These are phyloP conservation scores for Citrus australasica DNA, from an alignment of 345 rosid species.

Conservation along the genomic window DNA sequence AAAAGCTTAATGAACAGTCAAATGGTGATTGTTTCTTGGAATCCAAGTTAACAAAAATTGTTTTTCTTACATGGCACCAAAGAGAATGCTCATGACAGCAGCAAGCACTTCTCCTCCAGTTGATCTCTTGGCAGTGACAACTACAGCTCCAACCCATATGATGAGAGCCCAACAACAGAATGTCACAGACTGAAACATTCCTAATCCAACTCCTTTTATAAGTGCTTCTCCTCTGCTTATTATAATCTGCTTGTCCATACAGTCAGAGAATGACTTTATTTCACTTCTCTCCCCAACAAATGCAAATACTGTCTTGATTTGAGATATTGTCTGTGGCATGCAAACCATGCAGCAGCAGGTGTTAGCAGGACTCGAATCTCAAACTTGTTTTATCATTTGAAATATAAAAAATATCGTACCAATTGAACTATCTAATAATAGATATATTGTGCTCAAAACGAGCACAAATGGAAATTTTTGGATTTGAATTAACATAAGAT, in stretches of 20 bases:
- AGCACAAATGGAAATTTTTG: neutral
- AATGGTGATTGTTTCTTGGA: neutral
- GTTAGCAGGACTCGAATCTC: neutral
- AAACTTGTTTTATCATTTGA: neutral
- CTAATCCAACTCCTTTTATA: conserved; percentile 62
- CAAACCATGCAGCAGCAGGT: neutral
- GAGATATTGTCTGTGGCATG: conserved; percentile 41
- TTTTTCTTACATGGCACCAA: conserved; percentile 56
- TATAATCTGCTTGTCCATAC: conserved; percentile 40
- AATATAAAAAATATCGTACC: neutral
- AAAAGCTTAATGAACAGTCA: neutral
- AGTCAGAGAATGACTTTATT: conserved; percentile 37
- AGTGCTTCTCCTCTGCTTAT: conserved; percentile 54
- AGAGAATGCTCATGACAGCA: conserved; percentile 63
- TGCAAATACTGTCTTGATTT: conserved; percentile 61
- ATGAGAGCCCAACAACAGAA: conserved; percentile 58
- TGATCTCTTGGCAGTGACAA: conserved; percentile 33
- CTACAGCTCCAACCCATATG: conserved; percentile 59
- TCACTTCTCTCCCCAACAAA: conserved; percentile 54
- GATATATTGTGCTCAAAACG: neutral
- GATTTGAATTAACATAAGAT: neutral
- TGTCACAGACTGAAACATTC: conserved; percentile 53
- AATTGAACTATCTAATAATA: neutral
- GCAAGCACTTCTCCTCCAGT: conserved; percentile 54
- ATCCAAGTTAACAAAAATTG: neutral